Conservation (phyloP, 768 basidiomycete species). For the Lactarius akahatsu region DNA sequence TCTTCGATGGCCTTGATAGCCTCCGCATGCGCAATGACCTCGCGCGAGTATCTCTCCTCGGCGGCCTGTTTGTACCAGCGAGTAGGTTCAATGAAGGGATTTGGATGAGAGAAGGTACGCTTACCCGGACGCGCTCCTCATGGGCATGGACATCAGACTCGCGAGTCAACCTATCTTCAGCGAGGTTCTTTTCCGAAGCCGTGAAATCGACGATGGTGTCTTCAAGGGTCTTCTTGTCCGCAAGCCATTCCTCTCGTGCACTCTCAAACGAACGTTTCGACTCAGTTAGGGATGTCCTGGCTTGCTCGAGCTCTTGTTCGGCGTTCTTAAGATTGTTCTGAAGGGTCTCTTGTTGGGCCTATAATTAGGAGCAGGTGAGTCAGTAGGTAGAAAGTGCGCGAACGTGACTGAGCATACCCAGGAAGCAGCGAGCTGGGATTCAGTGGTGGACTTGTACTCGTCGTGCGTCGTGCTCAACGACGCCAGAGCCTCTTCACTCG, state of each 20-base stretch:
- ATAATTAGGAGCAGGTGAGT: neutral
- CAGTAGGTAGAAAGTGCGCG: neutral
- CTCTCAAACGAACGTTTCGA: conserved; percentile 64
- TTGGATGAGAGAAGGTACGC: conserved; percentile 15
- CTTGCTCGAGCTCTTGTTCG: conserved; percentile 52
- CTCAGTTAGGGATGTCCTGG: conserved; percentile 52
- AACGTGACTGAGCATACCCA: conserved; percentile 50
- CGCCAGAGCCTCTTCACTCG: conserved; percentile 74
- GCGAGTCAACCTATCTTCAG: conserved; percentile 59
- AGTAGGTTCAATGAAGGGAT: conserved; percentile 7
- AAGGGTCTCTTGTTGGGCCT: conserved; percentile 66
- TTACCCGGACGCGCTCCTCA: conserved; percentile 68
- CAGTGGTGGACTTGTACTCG: conserved; percentile 72
- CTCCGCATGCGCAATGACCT: conserved; percentile 84
- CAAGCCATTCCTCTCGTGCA: conserved; percentile 68
- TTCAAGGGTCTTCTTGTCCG: conserved; percentile 80
- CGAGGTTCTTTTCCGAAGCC: conserved; percentile 66
- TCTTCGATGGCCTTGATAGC: conserved; percentile 69
- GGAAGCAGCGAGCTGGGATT: conserved; percentile 61
- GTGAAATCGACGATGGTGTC: conserved; percentile 80
- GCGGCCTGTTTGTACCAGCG: conserved; percentile 48
- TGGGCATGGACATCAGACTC: conserved; percentile 65
- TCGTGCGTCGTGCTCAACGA: conserved; percentile 72
- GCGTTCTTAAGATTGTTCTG: conserved; percentile 58
- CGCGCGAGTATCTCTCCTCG: conserved; percentile 77